Evolutionary conservation across 139 green algal genomes (phyloP).

Genomic region (Chlorella sp.): DNA sequence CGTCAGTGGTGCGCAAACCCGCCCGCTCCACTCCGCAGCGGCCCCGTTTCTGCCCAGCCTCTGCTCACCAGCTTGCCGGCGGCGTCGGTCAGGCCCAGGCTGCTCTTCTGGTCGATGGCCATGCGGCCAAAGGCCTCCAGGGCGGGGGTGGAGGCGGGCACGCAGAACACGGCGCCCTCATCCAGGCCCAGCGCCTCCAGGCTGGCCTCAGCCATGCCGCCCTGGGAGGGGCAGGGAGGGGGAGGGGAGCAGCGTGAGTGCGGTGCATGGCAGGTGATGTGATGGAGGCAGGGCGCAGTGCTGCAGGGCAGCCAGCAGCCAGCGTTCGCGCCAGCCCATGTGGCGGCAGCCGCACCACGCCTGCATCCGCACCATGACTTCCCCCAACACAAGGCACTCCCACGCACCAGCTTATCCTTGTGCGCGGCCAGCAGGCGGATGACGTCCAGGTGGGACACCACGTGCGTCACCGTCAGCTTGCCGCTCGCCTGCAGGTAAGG

Average conservation of each 20-base stretch:
- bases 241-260: no score
- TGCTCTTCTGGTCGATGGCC: conserved; percentile 56
- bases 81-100: conserved; percentile 50
- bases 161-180: conserved; percentile 25
- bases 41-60: no score
- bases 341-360: no score
- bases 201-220: not conserved
- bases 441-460: conserved; percentile 54
- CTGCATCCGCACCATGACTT: no score
- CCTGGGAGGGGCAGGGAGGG: no score
- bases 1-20: no score
- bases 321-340: no score
- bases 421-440: conserved; percentile 46
- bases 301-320: no score
- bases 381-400: no score
- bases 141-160: conserved; percentile 34
- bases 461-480: conserved; percentile 46
- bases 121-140: conserved; percentile 58
- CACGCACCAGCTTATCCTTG: conserved; percentile 40
- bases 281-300: no score
- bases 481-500: conserved; percentile 11
- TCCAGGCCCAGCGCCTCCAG: conserved; percentile 33
- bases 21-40: no score
- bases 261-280: no score
- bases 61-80: conserved; percentile 8